A percentile compares a stretch with the other conserved stretches of the same genome.
These are phyloP conservation scores for Plantago elongata DNA, from an alignment of 257 asterid species.

Conservation along the genomic window DNA sequence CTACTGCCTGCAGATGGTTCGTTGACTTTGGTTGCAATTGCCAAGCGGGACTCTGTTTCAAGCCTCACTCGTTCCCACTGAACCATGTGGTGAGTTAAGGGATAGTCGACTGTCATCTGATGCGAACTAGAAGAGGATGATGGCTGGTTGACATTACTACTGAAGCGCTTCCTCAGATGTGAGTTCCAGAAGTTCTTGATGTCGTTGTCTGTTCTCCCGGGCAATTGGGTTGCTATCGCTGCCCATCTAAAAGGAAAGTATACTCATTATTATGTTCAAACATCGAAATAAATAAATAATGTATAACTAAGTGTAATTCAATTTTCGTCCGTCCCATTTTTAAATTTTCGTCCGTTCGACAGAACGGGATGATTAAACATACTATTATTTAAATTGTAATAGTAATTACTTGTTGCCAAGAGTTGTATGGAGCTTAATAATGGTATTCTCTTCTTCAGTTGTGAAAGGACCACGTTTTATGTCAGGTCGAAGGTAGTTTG, in stretches of 20 bases:
- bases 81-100: constrained; percentile 28
- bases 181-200: constrained; percentile 82
- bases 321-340: too few relatives aligned
- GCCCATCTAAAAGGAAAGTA: constrained; percentile 50
- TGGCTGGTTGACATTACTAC: constrained; percentile 18
- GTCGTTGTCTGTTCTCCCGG: constrained; percentile 70
- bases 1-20: constrained; percentile 15
- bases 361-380: constrained; percentile 7
- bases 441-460: constrained; percentile 41
- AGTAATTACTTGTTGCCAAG: constrained; percentile 57
- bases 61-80: constrained; percentile 39
- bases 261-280: neutral
- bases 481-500: constrained; percentile 69
- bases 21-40: constrained; percentile 22
- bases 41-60: constrained; percentile 34
- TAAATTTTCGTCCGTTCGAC: too few relatives aligned
- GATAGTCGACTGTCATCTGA: constrained; percentile 19
- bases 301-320: neutral
- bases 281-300: too few relatives aligned
- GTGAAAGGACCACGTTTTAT: constrained; percentile 56
- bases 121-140: constrained; percentile 25
- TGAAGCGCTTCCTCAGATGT: constrained; percentile 46
- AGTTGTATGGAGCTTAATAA: constrained; percentile 39
- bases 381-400: too few relatives aligned
- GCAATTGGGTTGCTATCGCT: constrained; percentile 53